Evolutionary conservation across 768 basidiomycete species (phyloP), one percentile per base, ranked within the genome.

Genomic region (Suillus luteus): DNA sequence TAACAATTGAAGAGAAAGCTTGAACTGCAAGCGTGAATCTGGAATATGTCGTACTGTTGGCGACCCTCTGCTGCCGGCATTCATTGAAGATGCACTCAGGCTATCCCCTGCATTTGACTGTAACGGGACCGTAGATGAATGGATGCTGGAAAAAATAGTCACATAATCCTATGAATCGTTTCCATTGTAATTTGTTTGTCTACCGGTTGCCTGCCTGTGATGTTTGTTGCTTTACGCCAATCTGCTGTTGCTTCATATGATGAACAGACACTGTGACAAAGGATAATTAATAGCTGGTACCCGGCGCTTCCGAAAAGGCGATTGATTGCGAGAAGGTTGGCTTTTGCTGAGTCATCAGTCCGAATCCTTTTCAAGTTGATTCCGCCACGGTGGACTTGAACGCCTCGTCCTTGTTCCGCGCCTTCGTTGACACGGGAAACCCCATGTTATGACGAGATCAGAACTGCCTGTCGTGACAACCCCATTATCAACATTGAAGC

Each of bases 81-180:
- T 62, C 59, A 40, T 31, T 17, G 51, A 15, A 41, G 52, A 27
- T n/a, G 24, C 12, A 58, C n/a, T 19, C 51, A 52, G 51, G 51
- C 51, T 40, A 19, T 37, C 49, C 55, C 73, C 73, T 74, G 69
- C 52, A 74, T 74, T 75, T 75, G 71, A 71, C 73, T 74, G 73
- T 76, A 74, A 74, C 66, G 65, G 71, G 73, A 60, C 71, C 63
- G 67, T 68, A 65, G 58, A 59, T 62, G 65, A 44, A 51, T 43
- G 64, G 63, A 65, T 62, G 51, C 46, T 52, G 63, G 31, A 8
- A 52, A 44, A 51, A 49, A 22, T 35, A 14, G 64, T 74, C 73
- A 66, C 75, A 76, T 76, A 73, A 76, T 38, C 46, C 67, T 67
- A 69, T 73, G 65, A 71, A 69, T 57, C 72, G 61, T 62, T 51